Evolutionary conservation across 106 monocot genomes (phyloP).

Genomic region (Apostasia shenzhenica): DNA sequence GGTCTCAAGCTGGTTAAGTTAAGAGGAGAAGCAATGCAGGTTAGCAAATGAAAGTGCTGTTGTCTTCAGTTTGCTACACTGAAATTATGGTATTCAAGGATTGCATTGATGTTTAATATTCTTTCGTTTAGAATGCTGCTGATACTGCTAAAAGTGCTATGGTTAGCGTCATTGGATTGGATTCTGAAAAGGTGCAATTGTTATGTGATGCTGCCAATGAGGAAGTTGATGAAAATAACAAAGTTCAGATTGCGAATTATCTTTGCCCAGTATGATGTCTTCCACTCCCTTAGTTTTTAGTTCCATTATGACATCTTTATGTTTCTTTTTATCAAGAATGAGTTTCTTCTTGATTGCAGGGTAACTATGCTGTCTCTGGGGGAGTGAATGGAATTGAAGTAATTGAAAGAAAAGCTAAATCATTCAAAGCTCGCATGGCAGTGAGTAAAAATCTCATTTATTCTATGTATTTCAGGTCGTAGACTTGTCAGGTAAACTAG

Average conservation of each 20-base stretch:
- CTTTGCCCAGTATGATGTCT: conserved; percentile 69
- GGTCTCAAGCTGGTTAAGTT: conserved; percentile 98
- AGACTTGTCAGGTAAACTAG: not conserved
- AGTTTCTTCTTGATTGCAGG: conserved; percentile 24
- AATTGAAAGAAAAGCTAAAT: conserved; percentile 91
- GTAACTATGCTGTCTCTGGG: conserved; percentile 96
- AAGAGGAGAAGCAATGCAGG: conserved; percentile 99
- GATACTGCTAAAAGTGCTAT: conserved; percentile 84
- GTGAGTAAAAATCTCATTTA: conserved; percentile 29
- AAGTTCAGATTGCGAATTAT: conserved; percentile 95
- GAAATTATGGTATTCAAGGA: not conserved
- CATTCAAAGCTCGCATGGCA: conserved; percentile 96
- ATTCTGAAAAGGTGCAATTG: conserved; percentile 87
- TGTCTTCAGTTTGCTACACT: not conserved
- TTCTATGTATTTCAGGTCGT: not conserved
- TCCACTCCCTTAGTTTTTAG: not conserved
- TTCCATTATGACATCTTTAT: not conserved
- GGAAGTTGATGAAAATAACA: conserved; percentile 80
- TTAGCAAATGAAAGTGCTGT: conserved; percentile 18
- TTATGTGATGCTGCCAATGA: conserved; percentile 93
- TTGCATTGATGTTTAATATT: not conserved
- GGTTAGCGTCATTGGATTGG: conserved; percentile 89
- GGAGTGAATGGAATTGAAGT: conserved; percentile 90
- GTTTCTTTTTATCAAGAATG: not conserved
- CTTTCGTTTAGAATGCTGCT: conserved; percentile 65